Evolutionary conservation across 306 rosid genomes (phyloP).

Genomic region (Mimosa bimucronata): DNA sequence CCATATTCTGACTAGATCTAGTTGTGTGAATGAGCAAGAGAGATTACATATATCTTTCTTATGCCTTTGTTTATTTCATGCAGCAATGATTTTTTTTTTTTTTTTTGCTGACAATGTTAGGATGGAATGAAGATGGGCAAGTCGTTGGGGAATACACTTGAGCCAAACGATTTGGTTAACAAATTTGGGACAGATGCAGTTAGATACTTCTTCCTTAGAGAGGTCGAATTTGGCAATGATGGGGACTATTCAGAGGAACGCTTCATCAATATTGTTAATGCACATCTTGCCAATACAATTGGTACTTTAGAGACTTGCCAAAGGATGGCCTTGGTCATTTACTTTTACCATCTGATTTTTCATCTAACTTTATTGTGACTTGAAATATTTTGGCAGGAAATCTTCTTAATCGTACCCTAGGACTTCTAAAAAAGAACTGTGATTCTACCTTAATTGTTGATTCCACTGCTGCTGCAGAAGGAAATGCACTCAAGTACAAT

Average conservation of each 20-base stretch:
- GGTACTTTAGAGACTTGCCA: slow-evolving; percentile 55
- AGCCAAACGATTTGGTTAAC: slow-evolving; percentile 84
- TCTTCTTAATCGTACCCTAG: slow-evolving; percentile 92
- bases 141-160: slow-evolving; percentile 94
- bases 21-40: slow-evolving; percentile 23
- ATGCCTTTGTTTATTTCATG: slow-evolving; percentile 63
- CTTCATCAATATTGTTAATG: slow-evolving; percentile 84
- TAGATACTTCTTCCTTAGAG: slow-evolving; percentile 93
- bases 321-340: not conserved
- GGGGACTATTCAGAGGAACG: slow-evolving; percentile 98
- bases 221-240: slow-evolving; percentile 90
- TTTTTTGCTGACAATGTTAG: slow-evolving; percentile 64
- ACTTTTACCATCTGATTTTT: not conserved
- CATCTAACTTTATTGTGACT: slow-evolving; percentile 14
- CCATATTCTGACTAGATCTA: slow-evolving; percentile 10
- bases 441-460: slow-evolving; percentile 79
- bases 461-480: slow-evolving; percentile 76
- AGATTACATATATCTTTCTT: slow-evolving; percentile 47
- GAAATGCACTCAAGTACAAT: slow-evolving; percentile 65
- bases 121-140: slow-evolving; percentile 99
- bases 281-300: slow-evolving; percentile 96
- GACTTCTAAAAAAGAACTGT: slow-evolving; percentile 88
- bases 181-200: slow-evolving; percentile 91
- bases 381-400: slow-evolving; percentile 66
- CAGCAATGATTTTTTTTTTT: slow-evolving; percentile 73